Conservation (phyloP, 225 moss, liverwort and hornwort species). For the Anthoceros angustus region DNA sequence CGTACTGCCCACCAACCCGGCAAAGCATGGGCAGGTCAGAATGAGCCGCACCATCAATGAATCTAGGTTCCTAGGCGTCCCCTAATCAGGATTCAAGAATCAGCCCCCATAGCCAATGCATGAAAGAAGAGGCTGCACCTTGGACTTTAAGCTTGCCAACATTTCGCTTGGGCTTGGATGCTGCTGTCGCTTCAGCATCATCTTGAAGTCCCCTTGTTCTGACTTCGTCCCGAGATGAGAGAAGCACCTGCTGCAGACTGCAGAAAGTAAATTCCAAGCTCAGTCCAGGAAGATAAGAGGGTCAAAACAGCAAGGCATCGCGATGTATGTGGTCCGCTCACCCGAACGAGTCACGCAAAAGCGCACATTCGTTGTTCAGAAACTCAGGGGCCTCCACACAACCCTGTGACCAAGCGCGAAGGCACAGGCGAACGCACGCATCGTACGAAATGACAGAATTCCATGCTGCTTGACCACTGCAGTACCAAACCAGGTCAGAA, state of each 20-base stretch:
- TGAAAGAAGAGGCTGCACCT: constrained; percentile 22
- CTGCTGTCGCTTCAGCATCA: constrained; percentile 45
- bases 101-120: too few relatives aligned
- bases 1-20: constrained; percentile 48
- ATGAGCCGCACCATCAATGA: constrained; percentile 13
- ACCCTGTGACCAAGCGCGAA: constrained; percentile 82
- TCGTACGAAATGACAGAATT: constrained; percentile 85
- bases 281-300: background rate
- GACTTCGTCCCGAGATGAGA: constrained; percentile 70
- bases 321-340: constrained; percentile 9
- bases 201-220: constrained; percentile 40
- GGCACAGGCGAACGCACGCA: constrained; percentile 90
- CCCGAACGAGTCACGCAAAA: constrained; percentile 86
- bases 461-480: constrained; percentile 92
- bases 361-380: constrained; percentile 71
- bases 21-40: constrained; percentile 39
- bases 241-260: constrained; percentile 73
- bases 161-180: constrained; percentile 60
- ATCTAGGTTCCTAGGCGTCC: background rate
- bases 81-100: too few relatives aligned
- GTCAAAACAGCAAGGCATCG: background rate
- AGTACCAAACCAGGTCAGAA: background rate
- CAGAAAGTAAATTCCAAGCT: constrained; percentile 1
- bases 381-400: constrained; percentile 89
- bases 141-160: constrained; percentile 74